Evolutionary conservation across 306 rosid genomes (phyloP).

Genomic region (Quercus engelmannii): DNA sequence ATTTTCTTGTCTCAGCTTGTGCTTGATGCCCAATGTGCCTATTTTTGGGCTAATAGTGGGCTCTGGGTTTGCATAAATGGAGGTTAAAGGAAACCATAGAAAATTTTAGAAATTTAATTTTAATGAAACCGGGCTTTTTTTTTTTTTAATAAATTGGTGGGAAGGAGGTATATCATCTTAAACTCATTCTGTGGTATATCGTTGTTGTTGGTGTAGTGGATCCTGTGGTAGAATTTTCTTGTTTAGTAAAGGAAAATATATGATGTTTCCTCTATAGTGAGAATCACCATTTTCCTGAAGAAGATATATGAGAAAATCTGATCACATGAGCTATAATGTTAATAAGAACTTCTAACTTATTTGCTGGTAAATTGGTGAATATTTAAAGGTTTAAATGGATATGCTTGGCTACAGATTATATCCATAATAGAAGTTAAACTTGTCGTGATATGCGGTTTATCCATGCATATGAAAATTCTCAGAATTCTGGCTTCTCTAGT

Average conservation of each 20-base stretch:
- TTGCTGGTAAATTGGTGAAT: not conserved
- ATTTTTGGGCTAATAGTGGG: not conserved
- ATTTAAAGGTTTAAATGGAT: not conserved
- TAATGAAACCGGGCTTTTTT: not conserved
- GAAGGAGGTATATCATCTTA: no score
- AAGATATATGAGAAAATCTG: not conserved
- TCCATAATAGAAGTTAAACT: not conserved
- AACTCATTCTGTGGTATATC: not conserved
- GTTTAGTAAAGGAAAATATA: not conserved
- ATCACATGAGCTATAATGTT: not conserved
- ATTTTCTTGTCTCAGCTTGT: not conserved
- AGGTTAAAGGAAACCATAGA: not conserved
- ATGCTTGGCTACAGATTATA: not conserved
- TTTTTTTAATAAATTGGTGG: not conserved
- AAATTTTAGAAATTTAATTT: not conserved
- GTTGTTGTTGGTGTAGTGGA: not conserved
- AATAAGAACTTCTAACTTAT: not conserved
- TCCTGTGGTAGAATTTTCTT: not conserved
- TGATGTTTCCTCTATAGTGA: not conserved
- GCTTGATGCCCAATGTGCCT: not conserved
- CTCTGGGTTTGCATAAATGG: not conserved
- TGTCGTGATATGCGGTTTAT: not conserved
- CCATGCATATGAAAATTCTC: not conserved
- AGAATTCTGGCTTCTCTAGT: not conserved
- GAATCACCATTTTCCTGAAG: not conserved